phyloP scores from a whole-genome alignment of 345 rosid genomes.

The Kernera saxatilis region DNA sequence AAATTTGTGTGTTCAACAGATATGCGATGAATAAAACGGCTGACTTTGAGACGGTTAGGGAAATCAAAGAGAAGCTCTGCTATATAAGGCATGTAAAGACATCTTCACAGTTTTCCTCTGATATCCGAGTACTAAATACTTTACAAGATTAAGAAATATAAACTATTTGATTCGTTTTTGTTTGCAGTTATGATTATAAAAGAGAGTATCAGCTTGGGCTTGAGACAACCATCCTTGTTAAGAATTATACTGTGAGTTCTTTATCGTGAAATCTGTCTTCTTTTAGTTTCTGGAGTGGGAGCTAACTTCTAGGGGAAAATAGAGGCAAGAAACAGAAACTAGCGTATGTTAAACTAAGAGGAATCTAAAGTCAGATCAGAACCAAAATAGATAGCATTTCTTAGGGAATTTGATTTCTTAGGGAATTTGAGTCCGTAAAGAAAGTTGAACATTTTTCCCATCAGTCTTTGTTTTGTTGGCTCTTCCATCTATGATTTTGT shows the following conservation, averaged over 20 bases:
- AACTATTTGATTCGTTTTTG: background rate
- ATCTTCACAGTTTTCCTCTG: background rate
- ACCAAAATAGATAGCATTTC: background rate
- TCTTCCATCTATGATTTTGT: background rate
- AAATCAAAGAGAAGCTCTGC: constrained; percentile 96
- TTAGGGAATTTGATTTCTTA: background rate
- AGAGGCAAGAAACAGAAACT: background rate
- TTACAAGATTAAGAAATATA: background rate
- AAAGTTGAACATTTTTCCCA: background rate
- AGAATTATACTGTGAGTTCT: constrained; percentile 81
- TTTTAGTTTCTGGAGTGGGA: background rate
- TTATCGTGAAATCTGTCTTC: background rate
- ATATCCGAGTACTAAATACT: background rate
- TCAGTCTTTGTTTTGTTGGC: background rate
- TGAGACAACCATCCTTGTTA: constrained; percentile 94
- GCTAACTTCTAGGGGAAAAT: background rate
- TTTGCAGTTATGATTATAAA: constrained; percentile 87
- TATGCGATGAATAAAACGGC: constrained; percentile 87
- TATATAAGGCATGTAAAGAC: constrained; percentile 56
- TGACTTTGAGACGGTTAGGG: constrained; percentile 96
- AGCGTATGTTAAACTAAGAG: background rate
- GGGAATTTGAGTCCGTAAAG: background rate
- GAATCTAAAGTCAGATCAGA: background rate
- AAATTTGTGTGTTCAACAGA: constrained; percentile 38
- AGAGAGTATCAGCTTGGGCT: constrained; percentile 90